These are phyloP conservation scores for Acanthamoeba quina DNA, from an alignment of 208 protist genomes.

Conservation along the genomic window DNA sequence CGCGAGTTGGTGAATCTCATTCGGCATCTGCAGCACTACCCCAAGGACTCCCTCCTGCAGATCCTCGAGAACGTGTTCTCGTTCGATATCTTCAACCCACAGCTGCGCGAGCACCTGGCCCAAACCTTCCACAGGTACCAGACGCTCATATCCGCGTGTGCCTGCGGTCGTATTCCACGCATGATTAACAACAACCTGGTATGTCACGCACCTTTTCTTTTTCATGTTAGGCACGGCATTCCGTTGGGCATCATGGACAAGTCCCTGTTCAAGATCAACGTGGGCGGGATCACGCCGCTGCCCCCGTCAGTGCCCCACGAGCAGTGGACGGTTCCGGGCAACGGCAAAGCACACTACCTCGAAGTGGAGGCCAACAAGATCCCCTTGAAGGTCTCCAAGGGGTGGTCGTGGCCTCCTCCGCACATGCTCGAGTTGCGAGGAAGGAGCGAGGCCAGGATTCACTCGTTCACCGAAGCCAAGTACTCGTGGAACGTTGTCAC, in stretches of 20 bases:
- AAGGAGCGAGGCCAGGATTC: constrained; percentile 46
- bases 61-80: constrained; percentile 79
- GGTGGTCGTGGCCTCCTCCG: constrained; percentile 47
- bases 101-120: constrained; percentile 73
- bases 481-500: constrained; percentile 70
- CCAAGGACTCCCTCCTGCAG: constrained; percentile 87
- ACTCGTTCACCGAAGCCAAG: constrained; percentile 76
- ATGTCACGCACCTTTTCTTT: not conserved
- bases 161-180: too few relatives aligned
- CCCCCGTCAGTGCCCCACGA: constrained; percentile 36
- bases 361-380: constrained; percentile 22
- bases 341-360: not conserved
- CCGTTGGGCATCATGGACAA: constrained; percentile 40
- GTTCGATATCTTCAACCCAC: constrained; percentile 75
- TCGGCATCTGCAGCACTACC: constrained; percentile 93
- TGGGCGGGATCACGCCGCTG: not conserved
- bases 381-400: constrained; percentile 40
- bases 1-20: constrained; percentile 96
- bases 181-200: not conserved
- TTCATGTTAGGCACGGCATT: constrained; percentile 21
- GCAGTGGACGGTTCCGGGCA: not conserved
- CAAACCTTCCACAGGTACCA: constrained; percentile 72
- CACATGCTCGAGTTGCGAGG: constrained; percentile 7
- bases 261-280: constrained; percentile 14
- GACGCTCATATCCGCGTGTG: not conserved